Base-by-base conservation (phyloP, 352 stramenopile genomes). In the Phytophthora melonis region DNA sequence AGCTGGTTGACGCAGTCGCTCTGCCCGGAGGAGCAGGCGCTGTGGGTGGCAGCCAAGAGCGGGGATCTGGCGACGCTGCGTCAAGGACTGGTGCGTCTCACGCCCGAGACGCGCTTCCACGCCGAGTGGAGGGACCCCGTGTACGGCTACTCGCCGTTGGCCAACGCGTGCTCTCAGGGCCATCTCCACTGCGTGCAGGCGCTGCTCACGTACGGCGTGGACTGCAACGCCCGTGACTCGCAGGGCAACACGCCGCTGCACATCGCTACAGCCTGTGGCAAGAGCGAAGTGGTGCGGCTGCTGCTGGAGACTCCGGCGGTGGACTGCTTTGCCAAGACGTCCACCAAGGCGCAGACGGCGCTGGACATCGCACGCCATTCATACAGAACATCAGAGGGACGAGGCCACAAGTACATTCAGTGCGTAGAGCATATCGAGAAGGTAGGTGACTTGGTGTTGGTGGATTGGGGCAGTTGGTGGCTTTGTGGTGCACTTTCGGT, bases 391-490 rank as follows among this genome's bases (percentile, higher is more conserved):
- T 71, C 74, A 9, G 74, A 87, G 0, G 80, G 83, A 21, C 72
- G 82, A 14, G 63, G 68, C 11, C 56, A 82, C 5, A 82, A 81
- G 47, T 87, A 81, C 36, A 77, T 91, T 61, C 75, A 90, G 69
- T 96, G 89, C 72, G 75, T 95, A 18, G 88, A 96, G 57, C 72
- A 92, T 18, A 71, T 96, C 34, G 89, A 96, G 66, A 91, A 95
- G 85, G 89, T 96, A 32, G 5, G 19, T 2, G 14, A 49, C 34
- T 43, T 14, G 34, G 5, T 14, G 34, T 43, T 43, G 34, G 5
- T 43, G 41, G 41, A 49, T 49, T 14, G 41, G 41, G 34, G 10
- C 13, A 43, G 10, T 43, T 16, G 34, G 9, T 43, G 34, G 10
- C 34, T 5, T 43, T 43, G 34, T 16, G 34, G 13, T 16, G 13